phyloP scores from a whole-genome alignment of 2,329 filamentous ascomycete species.

The Neonectria ditissima region DNA sequence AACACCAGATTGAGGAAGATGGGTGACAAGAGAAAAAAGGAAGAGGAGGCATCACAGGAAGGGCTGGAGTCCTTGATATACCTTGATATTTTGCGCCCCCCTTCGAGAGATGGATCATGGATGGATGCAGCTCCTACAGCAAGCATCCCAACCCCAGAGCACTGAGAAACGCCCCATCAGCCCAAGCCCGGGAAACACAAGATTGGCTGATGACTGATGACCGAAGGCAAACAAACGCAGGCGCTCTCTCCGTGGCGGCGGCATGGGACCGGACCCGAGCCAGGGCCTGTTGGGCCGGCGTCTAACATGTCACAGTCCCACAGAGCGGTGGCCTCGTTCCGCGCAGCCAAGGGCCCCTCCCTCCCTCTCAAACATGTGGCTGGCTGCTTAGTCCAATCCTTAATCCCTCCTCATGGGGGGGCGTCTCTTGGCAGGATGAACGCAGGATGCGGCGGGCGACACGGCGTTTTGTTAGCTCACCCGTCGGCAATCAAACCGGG shows the following conservation, averaged over 20 bases:
- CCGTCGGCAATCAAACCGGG: slow-evolving; percentile 9
- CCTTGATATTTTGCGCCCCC: slow-evolving; percentile 9
- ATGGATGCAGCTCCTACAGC: background rate
- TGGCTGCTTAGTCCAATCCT: slow-evolving; percentile 23
- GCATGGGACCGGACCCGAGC: slow-evolving; percentile 8
- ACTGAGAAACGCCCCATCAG: background rate
- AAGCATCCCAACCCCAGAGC: background rate
- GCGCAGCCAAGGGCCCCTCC: slow-evolving; percentile 7
- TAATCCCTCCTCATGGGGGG: slow-evolving; percentile 12
- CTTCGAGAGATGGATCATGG: background rate
- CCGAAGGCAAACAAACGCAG: slow-evolving; percentile 1
- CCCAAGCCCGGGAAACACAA: background rate
- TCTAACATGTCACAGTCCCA: slow-evolving; percentile 9
- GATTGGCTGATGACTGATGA: background rate
- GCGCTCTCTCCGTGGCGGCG: slow-evolving; percentile 1
- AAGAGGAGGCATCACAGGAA: slow-evolving; percentile 16
- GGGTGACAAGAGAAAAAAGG: slow-evolving; percentile 27
- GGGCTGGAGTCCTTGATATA: slow-evolving; percentile 37
- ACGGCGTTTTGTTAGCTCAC: slow-evolving; percentile 7
- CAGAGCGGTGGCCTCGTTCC: background rate
- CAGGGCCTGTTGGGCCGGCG: slow-evolving; percentile 19
- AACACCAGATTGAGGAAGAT: slow-evolving; percentile 38
- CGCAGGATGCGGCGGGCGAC: background rate
- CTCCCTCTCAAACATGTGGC: slow-evolving; percentile 26
- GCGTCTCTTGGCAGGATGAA: background rate